Evolutionary conservation across 306 rosid genomes (phyloP), one percentile per base, ranked within the genome.

Genomic region (Hippophae gyantsensis): DNA sequence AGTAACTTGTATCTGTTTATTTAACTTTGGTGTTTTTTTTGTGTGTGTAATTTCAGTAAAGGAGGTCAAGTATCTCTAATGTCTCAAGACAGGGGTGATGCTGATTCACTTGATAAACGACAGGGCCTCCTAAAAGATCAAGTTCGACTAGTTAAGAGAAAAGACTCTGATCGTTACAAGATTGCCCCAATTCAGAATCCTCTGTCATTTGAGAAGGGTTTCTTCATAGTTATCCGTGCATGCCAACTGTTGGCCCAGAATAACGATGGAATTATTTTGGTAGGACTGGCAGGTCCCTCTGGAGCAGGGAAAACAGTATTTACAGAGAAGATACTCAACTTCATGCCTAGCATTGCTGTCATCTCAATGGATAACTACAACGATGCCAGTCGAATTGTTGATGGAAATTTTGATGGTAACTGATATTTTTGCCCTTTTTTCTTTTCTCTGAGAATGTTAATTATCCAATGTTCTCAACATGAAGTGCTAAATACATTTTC

Each of bases 351-450:
- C 44, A 77, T 93, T 80, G 96, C 90, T n/a, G 95, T 93, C 75
- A 93, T 93, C 66, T 93, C 97, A 52, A 88, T 93, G 97, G 99
- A 93, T 67, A 86, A 88, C 69, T 93, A 93, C 73, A 93, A 93
- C 48, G 99, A 93, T 67, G 60, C 97, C 42, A 93, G 99, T 76
- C 94, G 99, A 66, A 82, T 93, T 70, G 97, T 93, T 63, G 99
- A 93, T 72, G 97, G 99, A 44, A 93, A 93, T 73, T 88, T 80
- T 60, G 99, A 93, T 63, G 99, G 99, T 93, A 88, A 82, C 38
- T 32, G 38, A 32, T 32, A 32, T 32, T 32, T 18, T 2, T 60
- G 9, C 42, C 65, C 63, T 62, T 66, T 49, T 64, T 43, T 38
- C 68, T 45, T 45, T 64, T 60, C 65, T 52, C 52, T 54, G 25